A percentile compares a stretch with the other conserved stretches of the same genome.
Conservation (phyloP, 2,329 filamentous ascomycete species). For the Aaosphaeria arxii region DNA sequence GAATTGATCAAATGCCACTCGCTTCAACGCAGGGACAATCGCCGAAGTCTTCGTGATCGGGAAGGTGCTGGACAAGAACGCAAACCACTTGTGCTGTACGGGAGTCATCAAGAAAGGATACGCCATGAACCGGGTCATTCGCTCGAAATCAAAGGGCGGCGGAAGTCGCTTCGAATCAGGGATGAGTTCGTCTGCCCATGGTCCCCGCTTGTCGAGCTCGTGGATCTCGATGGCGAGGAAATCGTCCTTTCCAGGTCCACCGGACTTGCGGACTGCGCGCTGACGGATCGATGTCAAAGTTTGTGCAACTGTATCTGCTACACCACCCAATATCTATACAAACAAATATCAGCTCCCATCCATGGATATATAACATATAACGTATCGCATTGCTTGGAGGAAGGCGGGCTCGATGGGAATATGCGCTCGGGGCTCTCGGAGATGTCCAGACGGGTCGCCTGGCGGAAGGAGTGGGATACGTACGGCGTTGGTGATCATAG, state of each 20-base stretch:
- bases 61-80: constrained; percentile 76
- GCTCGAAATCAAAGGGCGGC: constrained; percentile 91
- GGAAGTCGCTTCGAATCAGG: constrained; percentile 61
- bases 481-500: constrained; percentile 97
- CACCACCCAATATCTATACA: constrained; percentile 69
- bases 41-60: constrained; percentile 77
- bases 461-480: constrained; percentile 23
- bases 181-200: constrained; percentile 64
- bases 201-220: constrained; percentile 79
- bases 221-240: constrained; percentile 82
- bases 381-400: neutral
- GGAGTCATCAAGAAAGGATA: constrained; percentile 97
- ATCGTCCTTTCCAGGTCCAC: constrained; percentile 62
- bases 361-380: too few species aligned
- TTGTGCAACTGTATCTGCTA: constrained; percentile 95
- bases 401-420: neutral
- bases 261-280: constrained; percentile 62
- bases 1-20: constrained; percentile 88
- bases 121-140: constrained; percentile 90
- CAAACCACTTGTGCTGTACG: constrained; percentile 93
- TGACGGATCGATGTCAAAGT: constrained; percentile 80
- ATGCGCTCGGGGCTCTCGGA: neutral
- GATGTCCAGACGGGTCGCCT: neutral
- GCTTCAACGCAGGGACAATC: constrained; percentile 77
- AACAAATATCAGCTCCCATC: too few species aligned